These are phyloP conservation scores for Zymoseptoria tritici DNA, from an alignment of 2,329 filamentous ascomycete species.

Conservation along the genomic window DNA sequence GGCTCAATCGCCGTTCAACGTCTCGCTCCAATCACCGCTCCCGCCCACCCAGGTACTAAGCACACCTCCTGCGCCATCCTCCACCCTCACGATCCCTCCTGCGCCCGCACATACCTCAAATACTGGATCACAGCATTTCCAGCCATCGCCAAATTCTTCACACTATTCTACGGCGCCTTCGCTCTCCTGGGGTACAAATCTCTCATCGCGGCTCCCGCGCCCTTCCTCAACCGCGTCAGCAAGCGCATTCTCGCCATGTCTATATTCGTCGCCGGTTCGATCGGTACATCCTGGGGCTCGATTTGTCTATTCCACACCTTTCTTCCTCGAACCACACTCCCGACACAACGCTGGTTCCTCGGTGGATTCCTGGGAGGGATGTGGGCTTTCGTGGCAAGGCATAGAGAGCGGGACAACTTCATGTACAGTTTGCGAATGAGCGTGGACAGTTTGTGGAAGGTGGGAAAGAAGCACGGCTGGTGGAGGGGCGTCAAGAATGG, in stretches of 20 bases:
- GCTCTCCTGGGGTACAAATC: conserved; percentile 60
- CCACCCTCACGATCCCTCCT: conserved; percentile 82
- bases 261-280: conserved; percentile 71
- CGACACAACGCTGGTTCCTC: conserved; percentile 82
- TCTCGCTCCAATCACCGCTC: conserved; percentile 70
- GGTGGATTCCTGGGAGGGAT: conserved; percentile 78
- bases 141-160: conserved; percentile 66
- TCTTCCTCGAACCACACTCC: conserved; percentile 65
- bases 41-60: conserved; percentile 79
- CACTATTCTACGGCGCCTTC: conserved; percentile 64
- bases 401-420: conserved; percentile 60
- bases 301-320: conserved; percentile 82
- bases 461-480: conserved; percentile 82
- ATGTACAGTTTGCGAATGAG: conserved; percentile 72
- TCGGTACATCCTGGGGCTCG: conserved; percentile 79
- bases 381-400: conserved; percentile 71
- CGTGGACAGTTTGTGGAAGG: conserved; percentile 81
- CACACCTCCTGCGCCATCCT: conserved; percentile 83
- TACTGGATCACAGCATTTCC: conserved; percentile 84
- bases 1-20: conserved; percentile 48
- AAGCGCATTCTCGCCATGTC: conserved; percentile 65
- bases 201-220: conserved; percentile 62
- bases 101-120: conserved; percentile 75
- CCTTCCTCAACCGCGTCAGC: conserved; percentile 59
- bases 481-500: conserved; percentile 77